Conservation (phyloP, 2,329 filamentous ascomycete genomes). For the Ceratocystis huliohia region DNA sequence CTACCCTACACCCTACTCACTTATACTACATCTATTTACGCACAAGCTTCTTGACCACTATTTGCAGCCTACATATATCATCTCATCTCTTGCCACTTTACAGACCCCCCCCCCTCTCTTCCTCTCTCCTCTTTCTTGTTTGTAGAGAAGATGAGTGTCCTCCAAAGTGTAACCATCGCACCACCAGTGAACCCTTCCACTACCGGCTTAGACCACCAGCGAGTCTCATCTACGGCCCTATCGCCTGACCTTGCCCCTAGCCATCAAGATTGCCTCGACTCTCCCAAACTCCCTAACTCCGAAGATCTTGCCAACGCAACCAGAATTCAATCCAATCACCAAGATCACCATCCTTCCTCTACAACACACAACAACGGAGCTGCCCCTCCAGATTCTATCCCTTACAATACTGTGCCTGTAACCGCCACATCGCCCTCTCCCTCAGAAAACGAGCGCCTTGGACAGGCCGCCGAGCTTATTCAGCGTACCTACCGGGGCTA, state of each 20-base stretch:
- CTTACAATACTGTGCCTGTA: background rate
- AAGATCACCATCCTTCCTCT: conserved; percentile 25
- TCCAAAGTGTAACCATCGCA: conserved; percentile 1
- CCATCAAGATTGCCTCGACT: conserved; percentile 37
- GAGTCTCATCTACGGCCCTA: conserved; percentile 9
- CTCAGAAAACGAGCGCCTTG: conserved; percentile 17
- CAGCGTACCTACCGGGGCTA: conserved; percentile 70
- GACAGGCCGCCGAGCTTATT: conserved; percentile 43
- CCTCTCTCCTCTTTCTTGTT: background rate
- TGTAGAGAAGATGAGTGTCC: background rate
- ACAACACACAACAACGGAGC: background rate
- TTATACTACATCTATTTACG: background rate
- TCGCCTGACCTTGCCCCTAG: background rate
- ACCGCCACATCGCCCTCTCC: conserved; percentile 19
- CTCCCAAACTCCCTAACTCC: conserved; percentile 35
- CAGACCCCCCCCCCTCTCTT: background rate
- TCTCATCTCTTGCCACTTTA: background rate
- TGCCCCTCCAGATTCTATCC: background rate
- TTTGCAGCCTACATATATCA: conserved; percentile 3
- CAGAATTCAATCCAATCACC: conserved; percentile 36
- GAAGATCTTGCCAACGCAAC: conserved; percentile 39
- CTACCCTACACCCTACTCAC: background rate
- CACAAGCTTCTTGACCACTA: background rate
- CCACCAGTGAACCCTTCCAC: background rate
- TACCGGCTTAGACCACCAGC: conserved; percentile 1